phyloP scores from a whole-genome alignment of 306 rosid species.

The Citrullus mucosospermus region DNA sequence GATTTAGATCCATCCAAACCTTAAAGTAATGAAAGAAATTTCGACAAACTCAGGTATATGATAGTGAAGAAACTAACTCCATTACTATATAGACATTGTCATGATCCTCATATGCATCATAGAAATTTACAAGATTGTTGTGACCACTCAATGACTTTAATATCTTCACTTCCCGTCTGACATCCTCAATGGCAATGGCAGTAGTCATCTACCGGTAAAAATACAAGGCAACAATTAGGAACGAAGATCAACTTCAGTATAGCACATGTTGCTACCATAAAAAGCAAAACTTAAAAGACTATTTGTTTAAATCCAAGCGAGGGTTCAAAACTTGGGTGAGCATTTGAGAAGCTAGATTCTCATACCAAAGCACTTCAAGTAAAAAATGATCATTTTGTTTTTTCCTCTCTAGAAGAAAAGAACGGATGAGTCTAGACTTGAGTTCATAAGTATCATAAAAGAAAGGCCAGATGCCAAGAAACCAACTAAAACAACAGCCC shows the following conservation, averaged over 20 bases:
- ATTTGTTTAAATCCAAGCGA: neutral
- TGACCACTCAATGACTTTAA: slow-evolving; percentile 81
- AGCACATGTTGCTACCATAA: neutral
- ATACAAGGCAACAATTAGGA: neutral
- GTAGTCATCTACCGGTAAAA: slow-evolving; percentile 71
- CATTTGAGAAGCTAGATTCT: neutral
- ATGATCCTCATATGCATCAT: slow-evolving; percentile 74
- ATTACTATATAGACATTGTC: slow-evolving; percentile 86
- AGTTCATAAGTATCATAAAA: neutral
- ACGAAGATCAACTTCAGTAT: neutral
- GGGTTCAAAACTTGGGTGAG: neutral
- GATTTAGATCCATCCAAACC: neutral
- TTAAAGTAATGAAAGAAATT: neutral
- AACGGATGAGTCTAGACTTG: neutral
- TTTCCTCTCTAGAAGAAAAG: neutral
- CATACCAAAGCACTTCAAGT: neutral
- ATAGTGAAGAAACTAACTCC: slow-evolving; percentile 51
- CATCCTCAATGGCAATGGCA: slow-evolving; percentile 89
- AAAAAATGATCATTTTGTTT: neutral
- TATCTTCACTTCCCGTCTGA: slow-evolving; percentile 89
- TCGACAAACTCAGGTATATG: neutral
- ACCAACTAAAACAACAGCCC: neutral
- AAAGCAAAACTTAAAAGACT: neutral
- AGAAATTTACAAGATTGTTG: slow-evolving; percentile 56
- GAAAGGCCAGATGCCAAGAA: neutral